These are phyloP conservation scores for Inga oerstediana DNA, from an alignment of 306 rosid species.

Conservation along the genomic window DNA sequence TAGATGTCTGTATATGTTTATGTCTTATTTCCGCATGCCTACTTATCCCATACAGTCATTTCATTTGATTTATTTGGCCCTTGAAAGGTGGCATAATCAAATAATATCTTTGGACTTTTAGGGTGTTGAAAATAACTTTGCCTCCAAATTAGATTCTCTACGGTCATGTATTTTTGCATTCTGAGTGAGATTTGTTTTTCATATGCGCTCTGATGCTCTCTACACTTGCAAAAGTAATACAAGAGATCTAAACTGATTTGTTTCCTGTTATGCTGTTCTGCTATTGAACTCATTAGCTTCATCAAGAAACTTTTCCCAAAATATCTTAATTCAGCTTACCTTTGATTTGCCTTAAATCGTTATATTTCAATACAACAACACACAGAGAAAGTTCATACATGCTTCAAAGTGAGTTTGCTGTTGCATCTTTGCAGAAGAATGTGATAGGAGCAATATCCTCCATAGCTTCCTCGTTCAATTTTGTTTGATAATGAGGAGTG, in stretches of 20 bases:
- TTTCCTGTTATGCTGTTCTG: neutral
- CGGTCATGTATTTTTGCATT: neutral
- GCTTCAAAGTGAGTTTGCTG: constrained; percentile 4
- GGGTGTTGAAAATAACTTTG: neutral
- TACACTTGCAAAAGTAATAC: neutral
- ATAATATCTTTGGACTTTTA: neutral
- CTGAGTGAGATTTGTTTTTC: neutral
- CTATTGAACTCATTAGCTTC: neutral
- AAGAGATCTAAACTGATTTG: neutral
- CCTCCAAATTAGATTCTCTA: neutral
- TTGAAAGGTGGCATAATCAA: neutral
- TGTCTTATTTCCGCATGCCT: neutral
- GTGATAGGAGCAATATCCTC: neutral
- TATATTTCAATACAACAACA: neutral
- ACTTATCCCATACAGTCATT: neutral
- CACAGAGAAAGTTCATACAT: neutral
- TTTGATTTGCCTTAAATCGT: neutral
- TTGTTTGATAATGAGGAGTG: constrained; percentile 1
- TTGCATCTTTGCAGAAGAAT: constrained; percentile 5
- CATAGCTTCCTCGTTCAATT: constrained; percentile 2
- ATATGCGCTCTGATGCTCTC: neutral
- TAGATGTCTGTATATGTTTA: neutral
- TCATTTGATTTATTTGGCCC: neutral
- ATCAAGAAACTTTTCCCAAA: neutral
- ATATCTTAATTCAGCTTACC: neutral